Percentiles rank a stretch among this genome's conserved stretches.
Conservation (phyloP, 257 asterid genomes). For the Ilex asprella region DNA sequence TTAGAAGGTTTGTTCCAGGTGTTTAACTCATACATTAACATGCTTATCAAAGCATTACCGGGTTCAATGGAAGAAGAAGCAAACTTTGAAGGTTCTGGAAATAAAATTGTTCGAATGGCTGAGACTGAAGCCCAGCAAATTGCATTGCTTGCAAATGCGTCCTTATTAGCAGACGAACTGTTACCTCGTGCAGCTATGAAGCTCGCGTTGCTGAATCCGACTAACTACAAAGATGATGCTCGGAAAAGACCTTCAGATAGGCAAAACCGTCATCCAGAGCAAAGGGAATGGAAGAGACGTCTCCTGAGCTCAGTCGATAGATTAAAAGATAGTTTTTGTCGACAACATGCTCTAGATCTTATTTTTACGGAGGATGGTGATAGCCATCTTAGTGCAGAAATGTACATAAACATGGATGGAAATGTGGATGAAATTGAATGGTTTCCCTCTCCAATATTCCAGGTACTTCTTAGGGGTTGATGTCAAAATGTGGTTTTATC, state of each 20-base stretch:
- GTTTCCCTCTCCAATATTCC: conserved; percentile 92
- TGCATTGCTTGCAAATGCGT: conserved; percentile 98
- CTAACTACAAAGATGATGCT: conserved; percentile 56
- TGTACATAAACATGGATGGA: conserved; percentile 79
- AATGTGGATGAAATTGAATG: conserved; percentile 77
- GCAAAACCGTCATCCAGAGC: conserved; percentile 94
- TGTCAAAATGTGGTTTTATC: too few species aligned
- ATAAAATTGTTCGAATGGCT: conserved; percentile 88
- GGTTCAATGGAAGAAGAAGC: conserved; percentile 92
- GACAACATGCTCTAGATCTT: conserved; percentile 92
- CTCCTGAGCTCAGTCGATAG: conserved; percentile 74
- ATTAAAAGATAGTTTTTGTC: conserved; percentile 95
- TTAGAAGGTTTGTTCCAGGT: conserved; percentile 93
- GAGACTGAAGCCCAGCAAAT: conserved; percentile 94
- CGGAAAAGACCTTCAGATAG: conserved; percentile 78
- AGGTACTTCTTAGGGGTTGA: conserved; percentile 35
- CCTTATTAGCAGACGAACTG: conserved; percentile 85
- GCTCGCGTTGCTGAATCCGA: conserved; percentile 59
- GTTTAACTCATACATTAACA: conserved; percentile 70
- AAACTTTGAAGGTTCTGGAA: conserved; percentile 62
- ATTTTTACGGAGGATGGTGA: conserved; percentile 97
- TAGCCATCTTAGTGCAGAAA: conserved; percentile 78
- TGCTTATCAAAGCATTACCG: conserved; percentile 93
- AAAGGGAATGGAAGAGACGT: conserved; percentile 95
- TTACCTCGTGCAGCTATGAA: conserved; percentile 97